A percentile compares a stretch with the other conserved stretches of the same genome.
Conservation (phyloP, 495 filamentous ascomycete species). For the Tetracladium setigerum region DNA sequence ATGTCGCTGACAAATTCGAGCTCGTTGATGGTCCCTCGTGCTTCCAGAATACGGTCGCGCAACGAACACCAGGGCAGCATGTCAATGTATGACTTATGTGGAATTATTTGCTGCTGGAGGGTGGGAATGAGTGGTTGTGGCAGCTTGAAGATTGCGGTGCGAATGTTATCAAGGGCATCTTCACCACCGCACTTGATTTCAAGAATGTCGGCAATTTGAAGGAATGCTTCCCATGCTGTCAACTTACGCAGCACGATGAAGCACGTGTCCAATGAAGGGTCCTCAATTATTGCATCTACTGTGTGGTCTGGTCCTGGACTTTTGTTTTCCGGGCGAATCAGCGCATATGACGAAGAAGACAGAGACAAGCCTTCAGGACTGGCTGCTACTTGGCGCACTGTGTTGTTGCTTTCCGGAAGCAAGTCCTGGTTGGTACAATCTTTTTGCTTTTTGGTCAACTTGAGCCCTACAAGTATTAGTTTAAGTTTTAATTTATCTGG, state of each 20-base stretch:
- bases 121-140: slow-evolving; percentile 6
- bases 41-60: slow-evolving; percentile 2
- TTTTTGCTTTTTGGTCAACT: neutral
- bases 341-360: neutral
- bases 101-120: neutral
- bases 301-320: too few species aligned
- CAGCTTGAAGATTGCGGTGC: neutral
- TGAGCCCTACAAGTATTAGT: slow-evolving; percentile 1
- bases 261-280: neutral
- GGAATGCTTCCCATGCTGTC: slow-evolving; percentile 1
- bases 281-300: too few species aligned
- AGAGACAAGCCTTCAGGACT: neutral
- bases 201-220: slow-evolving; percentile 3
- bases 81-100: slow-evolving; percentile 5
- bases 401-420: neutral
- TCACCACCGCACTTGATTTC: neutral
- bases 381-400: neutral
- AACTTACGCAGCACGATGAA: neutral
- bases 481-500: neutral
- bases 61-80: slow-evolving; percentile 2
- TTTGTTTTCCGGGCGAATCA: too few species aligned
- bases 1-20: slow-evolving; percentile 2
- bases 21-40: neutral
- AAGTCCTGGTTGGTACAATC: too few species aligned
- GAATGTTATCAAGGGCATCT: neutral